Conservation (phyloP, 352 stramenopile genomes). For the Chrysophaeum taylorii region DNA sequence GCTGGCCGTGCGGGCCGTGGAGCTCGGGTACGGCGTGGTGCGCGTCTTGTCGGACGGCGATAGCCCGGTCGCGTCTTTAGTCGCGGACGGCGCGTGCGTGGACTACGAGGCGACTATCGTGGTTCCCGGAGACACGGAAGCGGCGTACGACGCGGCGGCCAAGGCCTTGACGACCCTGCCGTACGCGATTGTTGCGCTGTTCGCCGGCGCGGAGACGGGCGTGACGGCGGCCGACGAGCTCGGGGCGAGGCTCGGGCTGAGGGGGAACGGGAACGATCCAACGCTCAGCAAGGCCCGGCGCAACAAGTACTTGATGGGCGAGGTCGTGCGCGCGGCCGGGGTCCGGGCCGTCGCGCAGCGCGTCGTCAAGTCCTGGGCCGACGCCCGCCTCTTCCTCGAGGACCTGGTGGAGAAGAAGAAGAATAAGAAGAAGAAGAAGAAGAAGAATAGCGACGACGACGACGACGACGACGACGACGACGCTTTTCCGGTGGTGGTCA, state of each 20-base stretch:
- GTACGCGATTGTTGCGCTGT: conserved; percentile 49
- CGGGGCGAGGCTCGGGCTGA: conserved; percentile 48
- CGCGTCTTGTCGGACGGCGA: conserved; percentile 16
- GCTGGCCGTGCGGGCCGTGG: conserved; percentile 68
- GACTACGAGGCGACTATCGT: neutral
- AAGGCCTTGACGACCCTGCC: neutral
- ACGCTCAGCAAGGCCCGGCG: conserved; percentile 55
- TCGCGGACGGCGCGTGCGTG: neutral
- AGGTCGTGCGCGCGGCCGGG: conserved; percentile 57
- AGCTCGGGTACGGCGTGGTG: conserved; percentile 62
- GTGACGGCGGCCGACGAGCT: conserved; percentile 76
- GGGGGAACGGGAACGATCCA: neutral
- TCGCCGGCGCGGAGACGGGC: conserved; percentile 80
- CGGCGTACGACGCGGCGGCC: neutral
- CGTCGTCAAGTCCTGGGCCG: conserved; percentile 55
- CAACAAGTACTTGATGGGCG: conserved; percentile 72
- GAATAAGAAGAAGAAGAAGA: no score
- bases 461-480: conserved; percentile 46
- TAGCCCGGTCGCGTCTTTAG: neutral
- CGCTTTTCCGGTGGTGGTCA: conserved; percentile 49
- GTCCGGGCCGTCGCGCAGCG: conserved; percentile 65
- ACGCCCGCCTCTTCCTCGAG: conserved; percentile 58
- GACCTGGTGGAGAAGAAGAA: no score
- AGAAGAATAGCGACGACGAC: conserved; percentile 53
- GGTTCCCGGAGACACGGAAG: neutral